These are phyloP conservation scores for Trichophyton schoenleinii DNA, from an alignment of 2,329 filamentous ascomycete genomes.

Conservation along the genomic window DNA sequence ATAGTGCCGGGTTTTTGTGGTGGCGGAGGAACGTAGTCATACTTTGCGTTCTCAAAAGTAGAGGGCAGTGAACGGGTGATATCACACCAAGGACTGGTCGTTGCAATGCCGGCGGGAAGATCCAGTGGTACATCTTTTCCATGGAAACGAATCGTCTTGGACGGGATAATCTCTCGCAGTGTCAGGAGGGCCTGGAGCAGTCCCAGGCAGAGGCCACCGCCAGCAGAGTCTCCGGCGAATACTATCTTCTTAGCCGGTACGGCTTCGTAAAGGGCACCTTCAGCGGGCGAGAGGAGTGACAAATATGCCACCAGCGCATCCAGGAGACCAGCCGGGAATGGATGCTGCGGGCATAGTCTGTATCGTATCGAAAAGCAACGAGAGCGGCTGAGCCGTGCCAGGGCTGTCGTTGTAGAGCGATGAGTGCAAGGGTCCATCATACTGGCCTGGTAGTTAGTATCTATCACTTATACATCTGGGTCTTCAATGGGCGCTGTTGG, in stretches of 20 bases:
- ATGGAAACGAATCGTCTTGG: constrained; percentile 27
- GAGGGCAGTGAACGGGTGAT: constrained; percentile 33
- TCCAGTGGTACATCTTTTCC: constrained; percentile 28
- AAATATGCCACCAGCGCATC: constrained; percentile 38
- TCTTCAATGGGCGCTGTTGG: background rate
- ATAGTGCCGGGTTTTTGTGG: constrained; percentile 15
- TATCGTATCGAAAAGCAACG: constrained; percentile 35
- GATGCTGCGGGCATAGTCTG: constrained; percentile 36
- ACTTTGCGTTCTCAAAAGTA: constrained; percentile 24
- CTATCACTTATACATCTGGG: background rate
- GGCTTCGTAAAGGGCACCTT: constrained; percentile 31
- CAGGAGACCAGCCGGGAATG: constrained; percentile 36
- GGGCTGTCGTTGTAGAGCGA: constrained; percentile 25
- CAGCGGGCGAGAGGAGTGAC: constrained; percentile 34
- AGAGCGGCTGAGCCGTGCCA: constrained; percentile 32
- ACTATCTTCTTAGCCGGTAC: constrained; percentile 34
- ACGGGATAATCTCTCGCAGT: constrained; percentile 22
- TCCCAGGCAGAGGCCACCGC: constrained; percentile 31
- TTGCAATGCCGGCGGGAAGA: constrained; percentile 30
- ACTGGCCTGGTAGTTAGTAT: constrained; percentile 14
- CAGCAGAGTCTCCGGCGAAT: constrained; percentile 36
- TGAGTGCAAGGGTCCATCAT: constrained; percentile 35
- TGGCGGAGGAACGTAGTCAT: constrained; percentile 30
- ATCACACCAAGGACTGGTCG: constrained; percentile 33
- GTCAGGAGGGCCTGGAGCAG: constrained; percentile 34